A percentile compares a stretch with the other conserved stretches of the same genome.
phyloP scores from a whole-genome alignment of 2,329 filamentous ascomycete species.

The Plectosphaerella cucumerina region DNA sequence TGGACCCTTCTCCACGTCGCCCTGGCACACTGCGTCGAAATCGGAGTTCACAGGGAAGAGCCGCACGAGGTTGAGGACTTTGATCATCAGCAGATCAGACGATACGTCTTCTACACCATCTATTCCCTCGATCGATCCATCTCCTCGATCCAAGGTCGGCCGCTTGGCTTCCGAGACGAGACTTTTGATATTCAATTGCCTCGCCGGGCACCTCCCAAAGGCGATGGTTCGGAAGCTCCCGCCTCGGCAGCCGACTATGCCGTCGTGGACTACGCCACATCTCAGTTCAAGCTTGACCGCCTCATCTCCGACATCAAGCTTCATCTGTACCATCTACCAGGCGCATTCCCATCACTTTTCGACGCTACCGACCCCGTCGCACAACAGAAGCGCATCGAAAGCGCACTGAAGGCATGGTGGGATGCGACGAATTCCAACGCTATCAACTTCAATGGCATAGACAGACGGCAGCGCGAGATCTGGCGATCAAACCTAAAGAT shows the following conservation, averaged over 20 bases:
- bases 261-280: slow-evolving; percentile 16
- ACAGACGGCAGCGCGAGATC: slow-evolving; percentile 10
- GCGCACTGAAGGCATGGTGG: slow-evolving; percentile 12
- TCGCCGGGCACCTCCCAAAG: not conserved
- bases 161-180: slow-evolving; percentile 30
- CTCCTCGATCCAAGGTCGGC: slow-evolving; percentile 31
- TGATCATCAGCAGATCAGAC: slow-evolving; percentile 11
- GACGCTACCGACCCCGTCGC: slow-evolving; percentile 2
- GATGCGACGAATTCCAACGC: not conserved
- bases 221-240: not conserved
- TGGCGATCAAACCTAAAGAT: slow-evolving; percentile 23
- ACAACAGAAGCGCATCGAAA: slow-evolving; percentile 11
- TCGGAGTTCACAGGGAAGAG: slow-evolving; percentile 30
- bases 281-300: slow-evolving; percentile 20
- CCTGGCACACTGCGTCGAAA: slow-evolving; percentile 30
- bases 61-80: slow-evolving; percentile 4
- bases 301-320: slow-evolving; percentile 19
- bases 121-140: slow-evolving; percentile 31
- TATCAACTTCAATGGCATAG: not conserved
- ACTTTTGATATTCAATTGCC: slow-evolving; percentile 26
- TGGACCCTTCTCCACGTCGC: slow-evolving; percentile 31
- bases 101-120: slow-evolving; percentile 27
- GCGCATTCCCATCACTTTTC: slow-evolving; percentile 12
- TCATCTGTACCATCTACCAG: slow-evolving; percentile 17
- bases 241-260: slow-evolving; percentile 2